Conservation (phyloP, 169 alveolate species). For the Plasmodium vivax region DNA sequence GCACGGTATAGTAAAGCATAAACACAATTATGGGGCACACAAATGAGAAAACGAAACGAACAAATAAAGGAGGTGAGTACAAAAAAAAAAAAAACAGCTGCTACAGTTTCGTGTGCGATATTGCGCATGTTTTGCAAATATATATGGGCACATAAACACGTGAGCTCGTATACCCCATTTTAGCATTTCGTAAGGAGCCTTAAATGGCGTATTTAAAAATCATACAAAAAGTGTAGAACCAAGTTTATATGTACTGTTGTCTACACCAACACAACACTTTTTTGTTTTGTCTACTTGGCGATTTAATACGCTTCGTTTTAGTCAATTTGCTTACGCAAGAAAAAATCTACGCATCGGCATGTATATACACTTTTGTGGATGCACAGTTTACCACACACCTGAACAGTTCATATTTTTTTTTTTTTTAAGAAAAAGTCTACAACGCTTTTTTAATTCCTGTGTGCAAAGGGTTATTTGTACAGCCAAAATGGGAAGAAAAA, state of each 20-base stretch:
- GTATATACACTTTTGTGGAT: neutral
- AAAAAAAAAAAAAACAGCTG: neutral
- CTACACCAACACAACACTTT: neutral
- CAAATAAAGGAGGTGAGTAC: neutral
- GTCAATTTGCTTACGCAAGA: neutral
- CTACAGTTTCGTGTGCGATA: neutral
- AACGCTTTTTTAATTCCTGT: conserved; percentile 11
- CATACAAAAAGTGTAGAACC: neutral
- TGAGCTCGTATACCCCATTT: neutral
- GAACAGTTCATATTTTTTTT: conserved; percentile 49
- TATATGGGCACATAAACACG: neutral
- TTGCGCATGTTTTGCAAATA: neutral
- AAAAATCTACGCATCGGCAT: neutral
- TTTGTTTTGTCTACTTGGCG: neutral
- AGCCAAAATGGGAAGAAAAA: conserved; percentile 15
- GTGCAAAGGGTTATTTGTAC: neutral
- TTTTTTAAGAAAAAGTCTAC: conserved; percentile 30
- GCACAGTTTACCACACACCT: conserved; percentile 25
- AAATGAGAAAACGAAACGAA: neutral
- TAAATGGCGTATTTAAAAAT: neutral
- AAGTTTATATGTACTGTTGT: neutral
- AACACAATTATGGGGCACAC: neutral
- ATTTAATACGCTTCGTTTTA: neutral
- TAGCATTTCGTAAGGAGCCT: neutral
- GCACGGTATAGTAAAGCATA: neutral